Base-by-base conservation (phyloP, 2,329 filamentous ascomycete species). In the Xylaria polymorpha region DNA sequence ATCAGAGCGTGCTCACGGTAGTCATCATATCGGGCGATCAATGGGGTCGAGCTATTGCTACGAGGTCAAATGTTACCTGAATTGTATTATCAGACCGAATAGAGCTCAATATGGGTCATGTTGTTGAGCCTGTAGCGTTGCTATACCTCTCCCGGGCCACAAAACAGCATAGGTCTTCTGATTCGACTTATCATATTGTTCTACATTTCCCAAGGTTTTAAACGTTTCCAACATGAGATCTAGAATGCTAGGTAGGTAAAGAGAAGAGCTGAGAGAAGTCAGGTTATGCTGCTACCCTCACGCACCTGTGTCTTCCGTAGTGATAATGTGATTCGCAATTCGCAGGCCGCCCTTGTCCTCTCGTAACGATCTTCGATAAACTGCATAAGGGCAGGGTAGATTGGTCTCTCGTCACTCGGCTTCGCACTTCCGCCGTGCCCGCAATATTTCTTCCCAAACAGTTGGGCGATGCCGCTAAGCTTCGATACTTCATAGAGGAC, bases 361-460 rank as follows among this genome's bases (percentile, higher is more conserved):
- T 15, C 22, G 18, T 53, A 35, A 12, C 50, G 50, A 35, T 53
- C 50, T 25, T 35, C n/a, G 12, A 53, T 35, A n/a, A 53, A 53
- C 46, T 25, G 46, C 32, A 25, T 41, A 43, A 53, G 50, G 8
- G 59, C 59, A 6, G 59, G 46, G 59, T 61, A 61, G 46, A 53
- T 61, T 7, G 37, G 32, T 18, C 59, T 39, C 10, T 39, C 46
- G 20, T 61, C 59, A 25, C 46, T 43, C 9, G 46, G 46, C 7
- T 61, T 39, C n/a, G 48, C 39, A 9, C 25, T 41, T n/a, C 15
- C 10, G 20, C 46, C 35, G 12, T 14, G 10, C 7, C 20, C 14
- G 15, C 59, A 61, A 10, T 61, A 61, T 29, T 61, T 61, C 35
- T 61, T 20, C 12, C 32, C 32, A 10, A 61, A 61, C 8, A 61